Base-by-base conservation (phyloP, 2,329 filamentous ascomycete genomes). In the Penicillium digitatum region DNA sequence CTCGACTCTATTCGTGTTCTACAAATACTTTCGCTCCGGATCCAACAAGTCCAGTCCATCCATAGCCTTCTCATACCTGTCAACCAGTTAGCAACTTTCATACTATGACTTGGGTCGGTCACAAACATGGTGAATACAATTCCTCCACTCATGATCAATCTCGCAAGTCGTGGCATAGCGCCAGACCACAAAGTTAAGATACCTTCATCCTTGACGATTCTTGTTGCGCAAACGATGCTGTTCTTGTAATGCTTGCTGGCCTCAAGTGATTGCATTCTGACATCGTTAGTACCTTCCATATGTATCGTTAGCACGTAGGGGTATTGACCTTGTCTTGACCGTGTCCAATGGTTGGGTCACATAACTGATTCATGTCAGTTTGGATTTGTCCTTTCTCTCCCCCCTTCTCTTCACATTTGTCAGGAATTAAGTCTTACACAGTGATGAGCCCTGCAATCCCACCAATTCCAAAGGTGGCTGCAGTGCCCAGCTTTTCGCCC, bases 71-170 rank as follows among this genome's bases (percentile, higher is more conserved):
- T 97, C 93, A 72, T 96, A 94, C 87, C 74, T 71, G 54, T 22
- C 59, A 43, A 27, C 18, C 52, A 27, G 49, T 55, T 14, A 44
- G 57, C 62, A 51, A 65, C 52, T 37, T 55, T 37, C 38, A 37
- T 34, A 40, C 34, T 45, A 34, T 31, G 10, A 42, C n/a, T 37
- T 18, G 37, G n/a, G 39, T 43, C n/a, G 31, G 38, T 32, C 44
- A 75, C 81, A 68, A 74, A 87, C 84, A 97, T 95, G 22, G 94
- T 95, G 70, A 99, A 99, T 38, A 99, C 94, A 68, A 99, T 96
- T 18, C 94, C 94, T 53, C 94, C 94, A 68, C 91, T 96, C 74
- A 97, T 74, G 39, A 96, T 88, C 64, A 99, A 73, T 54, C 94
- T 81, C 24, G 86, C 93, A 66, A 99, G 74, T 51, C 94, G 81